A percentile compares a stretch with the other conserved stretches of the same genome.
Evolutionary conservation across 2,329 filamentous ascomycete species (phyloP).

Genomic region (Paraconiothyrium brasiliense): DNA sequence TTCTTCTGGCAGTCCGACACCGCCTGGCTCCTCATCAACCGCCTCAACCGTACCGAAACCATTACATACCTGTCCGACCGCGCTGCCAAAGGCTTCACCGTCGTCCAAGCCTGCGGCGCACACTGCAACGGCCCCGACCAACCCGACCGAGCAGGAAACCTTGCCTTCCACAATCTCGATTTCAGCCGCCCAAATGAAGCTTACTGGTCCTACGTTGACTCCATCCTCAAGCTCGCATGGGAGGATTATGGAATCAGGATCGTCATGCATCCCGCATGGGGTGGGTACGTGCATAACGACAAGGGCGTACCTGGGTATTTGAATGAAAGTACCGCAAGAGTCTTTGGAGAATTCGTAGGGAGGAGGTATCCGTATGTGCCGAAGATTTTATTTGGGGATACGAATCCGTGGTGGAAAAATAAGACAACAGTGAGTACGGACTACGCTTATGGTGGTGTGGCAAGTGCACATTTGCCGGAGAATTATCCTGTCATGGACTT

Average conservation of each 20-base stretch:
- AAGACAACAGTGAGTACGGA: slow-evolving; percentile 5
- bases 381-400: slow-evolving; percentile 7
- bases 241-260: neutral
- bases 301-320: neutral
- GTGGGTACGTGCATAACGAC: neutral
- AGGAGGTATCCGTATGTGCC: slow-evolving; percentile 3
- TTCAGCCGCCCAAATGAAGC: neutral
- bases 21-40: slow-evolving; percentile 2
- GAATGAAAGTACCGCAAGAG: neutral
- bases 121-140: neutral
- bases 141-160: neutral
- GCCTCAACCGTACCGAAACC: slow-evolving; percentile 1
- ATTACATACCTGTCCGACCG: neutral
- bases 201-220: neutral
- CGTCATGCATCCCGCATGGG: slow-evolving; percentile 4
- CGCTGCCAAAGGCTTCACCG: neutral
- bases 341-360: neutral
- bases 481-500: slow-evolving; percentile 2
- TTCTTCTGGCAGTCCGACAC: slow-evolving; percentile 5
- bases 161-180: neutral
- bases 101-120: slow-evolving; percentile 1
- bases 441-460: slow-evolving; percentile 1
- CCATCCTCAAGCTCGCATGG: neutral
- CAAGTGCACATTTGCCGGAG: neutral
- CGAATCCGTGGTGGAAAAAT: slow-evolving; percentile 12